phyloP scores from a whole-genome alignment of 768 basidiomycete genomes.

The Mycena galericulata region DNA sequence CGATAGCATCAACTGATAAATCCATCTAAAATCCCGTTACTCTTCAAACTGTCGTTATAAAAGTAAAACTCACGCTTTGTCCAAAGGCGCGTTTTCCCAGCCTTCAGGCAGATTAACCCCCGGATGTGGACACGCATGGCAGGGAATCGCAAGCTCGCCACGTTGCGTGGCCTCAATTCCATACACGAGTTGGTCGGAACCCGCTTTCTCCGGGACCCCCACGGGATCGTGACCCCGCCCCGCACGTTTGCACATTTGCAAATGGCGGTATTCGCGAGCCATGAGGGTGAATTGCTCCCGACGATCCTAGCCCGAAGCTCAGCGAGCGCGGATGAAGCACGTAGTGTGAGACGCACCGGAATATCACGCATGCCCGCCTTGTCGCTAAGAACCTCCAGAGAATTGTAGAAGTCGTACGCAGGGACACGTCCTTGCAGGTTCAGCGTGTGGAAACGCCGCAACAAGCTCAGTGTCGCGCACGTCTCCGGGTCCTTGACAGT shows the following conservation, averaged over 20 bases:
- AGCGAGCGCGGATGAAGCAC: too few species aligned
- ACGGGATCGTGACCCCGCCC: constrained; percentile 11
- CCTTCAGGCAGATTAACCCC: constrained; percentile 22
- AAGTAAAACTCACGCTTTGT: not conserved
- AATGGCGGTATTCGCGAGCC: not conserved
- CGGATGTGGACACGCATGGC: constrained; percentile 29
- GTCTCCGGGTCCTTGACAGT: not conserved
- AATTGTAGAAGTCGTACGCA: constrained; percentile 37
- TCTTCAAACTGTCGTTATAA: too few species aligned
- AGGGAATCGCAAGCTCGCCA: constrained; percentile 18
- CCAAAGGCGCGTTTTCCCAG: not conserved
- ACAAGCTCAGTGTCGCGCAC: constrained; percentile 33
- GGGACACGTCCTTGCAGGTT: constrained; percentile 34
- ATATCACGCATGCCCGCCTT: not conserved
- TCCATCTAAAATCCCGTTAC: constrained; percentile 4
- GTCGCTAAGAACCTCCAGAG: constrained; percentile 16
- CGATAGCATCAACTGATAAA: constrained; percentile 27
- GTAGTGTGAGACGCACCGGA: not conserved
- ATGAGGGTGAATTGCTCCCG: not conserved
- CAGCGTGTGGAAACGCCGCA: constrained; percentile 36
- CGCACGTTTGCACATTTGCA: constrained; percentile 5
- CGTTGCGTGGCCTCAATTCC: not conserved
- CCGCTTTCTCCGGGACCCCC: not conserved
- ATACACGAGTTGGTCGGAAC: not conserved
- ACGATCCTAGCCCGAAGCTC: not conserved